Evolutionary conservation across 164 flowering plant genomes (phyloP), one percentile per base, ranked within the genome.

Genomic region (Berberis vulgaris): DNA sequence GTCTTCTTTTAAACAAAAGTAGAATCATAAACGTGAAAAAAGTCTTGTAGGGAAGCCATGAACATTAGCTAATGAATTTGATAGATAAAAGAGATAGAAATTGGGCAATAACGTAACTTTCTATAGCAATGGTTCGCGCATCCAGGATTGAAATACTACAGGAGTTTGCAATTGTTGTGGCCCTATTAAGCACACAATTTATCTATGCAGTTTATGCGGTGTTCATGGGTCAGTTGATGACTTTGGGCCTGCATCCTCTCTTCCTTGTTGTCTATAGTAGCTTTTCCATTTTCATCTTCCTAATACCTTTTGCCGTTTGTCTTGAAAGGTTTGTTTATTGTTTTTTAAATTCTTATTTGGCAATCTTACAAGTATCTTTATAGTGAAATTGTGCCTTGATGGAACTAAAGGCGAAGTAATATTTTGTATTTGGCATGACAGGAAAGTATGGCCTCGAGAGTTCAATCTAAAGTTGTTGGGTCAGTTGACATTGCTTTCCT

Each of bases 391-490:
- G 6, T n/a, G 6, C 6, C 57, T 1, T 8, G 57, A n/a, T 54
- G 57, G 5, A 54, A 39, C 7, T 5, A 56, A 40, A 38, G 8
- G 4, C 59, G 44, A 40, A 26, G 12, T 26, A 2, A 5, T 57
- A 3, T 2, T 40, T 26, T 57, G 3, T 40, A 49, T 2, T 42
- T 41, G 59, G 53, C 50, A 41, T 53, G 4, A 11, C 80, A 92
- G 96, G 81, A 74, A 67, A 3, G 65, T 70, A 57, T 89, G 98
- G 95, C 96, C 96, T 0, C 64, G 59, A 63, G 67, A 75, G 63
- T 56, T 89, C 41, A 75, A 67, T 40, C 64, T 67, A 41, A 80
- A 77, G 73, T 67, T 89, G 76, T 6, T 78, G 41, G 61, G 78
- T 53, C 85, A 87, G 73, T 66, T 92, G 46, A 6, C 85, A 66